A percentile compares a stretch with the other conserved stretches of the same genome.
phyloP scores from a whole-genome alignment of 2,329 filamentous ascomycete genomes.

The Decorospora gaudefroyi region DNA sequence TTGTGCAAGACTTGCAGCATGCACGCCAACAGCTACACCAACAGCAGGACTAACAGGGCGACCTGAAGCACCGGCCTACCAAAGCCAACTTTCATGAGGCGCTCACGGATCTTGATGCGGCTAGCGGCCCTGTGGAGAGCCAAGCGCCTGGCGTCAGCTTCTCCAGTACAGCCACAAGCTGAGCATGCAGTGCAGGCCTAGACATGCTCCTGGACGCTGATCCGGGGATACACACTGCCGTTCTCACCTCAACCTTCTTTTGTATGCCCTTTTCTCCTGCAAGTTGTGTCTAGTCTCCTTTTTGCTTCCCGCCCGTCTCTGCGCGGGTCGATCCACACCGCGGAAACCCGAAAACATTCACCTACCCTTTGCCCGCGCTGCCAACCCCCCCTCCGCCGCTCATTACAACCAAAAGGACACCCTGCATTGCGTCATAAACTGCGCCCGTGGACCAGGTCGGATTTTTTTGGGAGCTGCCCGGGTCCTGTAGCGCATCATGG shows the following conservation, averaged over 20 bases:
- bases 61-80: slow-evolving; percentile 3
- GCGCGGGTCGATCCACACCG: slow-evolving; percentile 35
- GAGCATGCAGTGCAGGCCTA: slow-evolving; percentile 11
- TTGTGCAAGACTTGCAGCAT: slow-evolving; percentile 3
- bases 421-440: too few relatives aligned
- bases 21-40: slow-evolving; percentile 3
- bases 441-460: slow-evolving; percentile 14
- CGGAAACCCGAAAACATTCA: slow-evolving; percentile 18
- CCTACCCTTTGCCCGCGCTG: slow-evolving; percentile 7
- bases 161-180: slow-evolving; percentile 21
- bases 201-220: slow-evolving; percentile 19
- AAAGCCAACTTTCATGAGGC: slow-evolving; percentile 9
- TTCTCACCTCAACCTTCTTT: slow-evolving; percentile 15
- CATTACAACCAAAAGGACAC: slow-evolving; percentile 7
- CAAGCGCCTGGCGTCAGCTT: slow-evolving; percentile 22
- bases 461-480: slow-evolving; percentile 15
- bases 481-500: slow-evolving; percentile 38
- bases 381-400: slow-evolving; percentile 11
- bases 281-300: slow-evolving; percentile 18
- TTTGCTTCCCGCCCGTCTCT: slow-evolving; percentile 32
- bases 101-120: slow-evolving; percentile 17
- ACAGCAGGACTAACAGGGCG: slow-evolving; percentile 8
- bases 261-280: slow-evolving; percentile 12
- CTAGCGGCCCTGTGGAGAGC: slow-evolving; percentile 20
- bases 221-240: slow-evolving; percentile 8